Evolutionary conservation across 176 grass and related monocot species (phyloP), one percentile per base, ranked within the genome.

Genomic region (Tuctoria greenei): DNA sequence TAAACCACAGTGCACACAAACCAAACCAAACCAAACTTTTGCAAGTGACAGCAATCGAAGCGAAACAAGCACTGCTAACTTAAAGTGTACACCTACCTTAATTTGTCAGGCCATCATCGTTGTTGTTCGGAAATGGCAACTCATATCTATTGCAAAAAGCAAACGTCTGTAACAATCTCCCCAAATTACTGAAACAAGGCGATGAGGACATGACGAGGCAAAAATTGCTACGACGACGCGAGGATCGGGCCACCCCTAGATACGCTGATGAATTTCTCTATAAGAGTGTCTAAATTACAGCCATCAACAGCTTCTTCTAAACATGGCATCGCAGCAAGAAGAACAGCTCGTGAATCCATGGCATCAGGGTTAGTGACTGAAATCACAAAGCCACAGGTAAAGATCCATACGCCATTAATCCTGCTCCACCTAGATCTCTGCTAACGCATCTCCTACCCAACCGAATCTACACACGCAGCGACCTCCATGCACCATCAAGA

Each of bases 401-500:
- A 54, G 35, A 79, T 79, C 44, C 45, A 28, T 43, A 24, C 12
- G 1, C 11, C 14, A 78, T 34, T 37, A 55, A 43, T 14, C 47
- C 20, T 18, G 75, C 2, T 41, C 36, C 59, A 16, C 9, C 27
- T 64, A 65, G 74, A 77, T 64, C 78, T 43, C 36, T 59, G 39
- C 72, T 43, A 66, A 71, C 18, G 59, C 40, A 66, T 82, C 58
- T 34, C 49, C 47, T 40, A 1, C 31, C 6, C 28, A 65, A 36
- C 13, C 21, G 65, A 77, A 65, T 52, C 31, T 77, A 47, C 2
- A 38, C 61, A 47, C 67, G 27, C 42, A 54, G 24, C 55, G 47
- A 52, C 55, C 65, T 21, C 6, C 74, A 43, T 37, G 85, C 36
- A 44, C 4, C 14, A 41, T 72, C 67, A 61, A 61, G 43, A 61